Evolutionary conservation across 2,329 filamentous ascomycete genomes (phyloP).

Genomic region (Hypocreales sp.): DNA sequence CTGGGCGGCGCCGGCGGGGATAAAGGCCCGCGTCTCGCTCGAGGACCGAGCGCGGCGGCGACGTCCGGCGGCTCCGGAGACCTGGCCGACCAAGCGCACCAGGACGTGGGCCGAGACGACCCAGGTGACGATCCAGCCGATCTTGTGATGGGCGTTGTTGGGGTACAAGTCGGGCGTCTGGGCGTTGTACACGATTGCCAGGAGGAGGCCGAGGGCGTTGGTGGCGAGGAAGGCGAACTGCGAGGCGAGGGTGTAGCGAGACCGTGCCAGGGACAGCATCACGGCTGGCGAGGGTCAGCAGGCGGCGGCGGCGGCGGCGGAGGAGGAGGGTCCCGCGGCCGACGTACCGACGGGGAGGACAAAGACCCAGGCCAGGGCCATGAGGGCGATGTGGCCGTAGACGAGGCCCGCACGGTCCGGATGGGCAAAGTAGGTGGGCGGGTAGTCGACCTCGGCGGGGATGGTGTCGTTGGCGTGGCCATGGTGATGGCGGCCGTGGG

Average conservation of each 20-base stretch:
- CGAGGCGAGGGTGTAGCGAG: conserved; percentile 51
- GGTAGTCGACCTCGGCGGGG: conserved; percentile 14
- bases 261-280: conserved; percentile 73
- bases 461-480: background rate
- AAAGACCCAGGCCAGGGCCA: conserved; percentile 58
- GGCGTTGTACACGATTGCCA: conserved; percentile 59
- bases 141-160: conserved; percentile 75
- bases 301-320: no score
- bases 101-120: conserved; percentile 54
- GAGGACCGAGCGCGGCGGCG: conserved; percentile 2
- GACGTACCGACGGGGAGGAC: conserved; percentile 55
- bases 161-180: conserved; percentile 76
- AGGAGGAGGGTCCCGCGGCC: background rate
- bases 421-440: conserved; percentile 44
- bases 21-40: conserved; percentile 41
- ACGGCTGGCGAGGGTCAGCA: no score
- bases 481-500: background rate
- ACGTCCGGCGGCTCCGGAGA: conserved; percentile 23
- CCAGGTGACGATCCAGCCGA: conserved; percentile 73
- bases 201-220: no score
- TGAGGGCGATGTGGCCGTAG: conserved; percentile 54
- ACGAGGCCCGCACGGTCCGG: conserved; percentile 39
- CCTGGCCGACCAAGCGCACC: conserved; percentile 48
- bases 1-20: conserved; percentile 34
- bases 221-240: conserved; percentile 56